phyloP scores from a whole-genome alignment of 306 rosid species.

The Biancaea sappan region DNA sequence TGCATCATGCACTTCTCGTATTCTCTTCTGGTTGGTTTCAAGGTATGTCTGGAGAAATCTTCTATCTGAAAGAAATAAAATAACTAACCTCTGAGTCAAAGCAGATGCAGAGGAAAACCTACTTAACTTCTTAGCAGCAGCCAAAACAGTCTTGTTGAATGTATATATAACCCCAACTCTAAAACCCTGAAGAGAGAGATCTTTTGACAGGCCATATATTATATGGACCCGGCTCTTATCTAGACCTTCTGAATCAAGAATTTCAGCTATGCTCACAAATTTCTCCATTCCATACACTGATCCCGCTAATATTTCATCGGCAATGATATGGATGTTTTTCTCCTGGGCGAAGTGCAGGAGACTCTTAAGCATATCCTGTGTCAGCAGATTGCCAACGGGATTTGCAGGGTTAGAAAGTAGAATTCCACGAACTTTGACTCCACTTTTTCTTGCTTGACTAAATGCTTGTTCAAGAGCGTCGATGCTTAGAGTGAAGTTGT shows the following conservation, averaged over 20 bases:
- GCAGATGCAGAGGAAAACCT: constrained; percentile 81
- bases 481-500: constrained; percentile 66
- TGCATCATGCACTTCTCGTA: constrained; percentile 45
- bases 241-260: constrained; percentile 61
- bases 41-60: constrained; percentile 66
- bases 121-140: constrained; percentile 72
- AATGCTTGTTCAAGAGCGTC: constrained; percentile 79
- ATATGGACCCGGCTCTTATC: constrained; percentile 80
- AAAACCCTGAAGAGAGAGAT: constrained; percentile 84
- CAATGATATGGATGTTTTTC: constrained; percentile 83
- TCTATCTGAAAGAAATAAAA: constrained; percentile 74
- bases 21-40: constrained; percentile 57
- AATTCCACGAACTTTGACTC: constrained; percentile 75
- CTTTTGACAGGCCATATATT: constrained; percentile 84
- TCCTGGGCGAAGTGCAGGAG: constrained; percentile 78
- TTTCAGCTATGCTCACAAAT: constrained; percentile 86
- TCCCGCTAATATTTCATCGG: constrained; percentile 92
- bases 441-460: constrained; percentile 71
- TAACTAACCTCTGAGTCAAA: constrained; percentile 69
- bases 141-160: constrained; percentile 56
- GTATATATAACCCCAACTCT: constrained; percentile 84
- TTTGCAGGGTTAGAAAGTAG: constrained; percentile 83
- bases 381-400: constrained; percentile 81
- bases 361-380: constrained; percentile 55
- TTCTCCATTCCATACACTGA: constrained; percentile 70